These are phyloP conservation scores for Didymella lethalis DNA, from an alignment of 2,329 filamentous ascomycete species.

Conservation along the genomic window DNA sequence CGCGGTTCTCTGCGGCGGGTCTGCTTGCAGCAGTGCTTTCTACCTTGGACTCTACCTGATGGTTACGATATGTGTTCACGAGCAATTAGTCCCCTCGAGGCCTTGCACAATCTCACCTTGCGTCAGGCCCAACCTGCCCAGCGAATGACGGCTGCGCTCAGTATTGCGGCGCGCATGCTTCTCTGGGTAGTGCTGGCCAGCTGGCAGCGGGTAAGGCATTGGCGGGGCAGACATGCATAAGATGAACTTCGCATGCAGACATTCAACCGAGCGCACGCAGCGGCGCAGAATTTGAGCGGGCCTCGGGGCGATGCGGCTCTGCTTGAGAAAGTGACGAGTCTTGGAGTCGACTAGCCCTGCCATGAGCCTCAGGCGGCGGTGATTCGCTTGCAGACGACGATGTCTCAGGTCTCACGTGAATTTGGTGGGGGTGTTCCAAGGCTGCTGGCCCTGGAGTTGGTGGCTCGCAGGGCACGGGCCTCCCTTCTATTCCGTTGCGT, in stretches of 20 bases:
- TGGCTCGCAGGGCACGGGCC: neutral
- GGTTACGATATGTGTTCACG: slow-evolving; percentile 47
- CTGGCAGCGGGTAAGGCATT: slow-evolving; percentile 42
- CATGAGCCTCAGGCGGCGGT: slow-evolving; percentile 6
- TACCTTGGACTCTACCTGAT: slow-evolving; percentile 40
- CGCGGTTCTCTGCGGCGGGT: slow-evolving; percentile 39
- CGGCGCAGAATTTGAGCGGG: slow-evolving; percentile 32
- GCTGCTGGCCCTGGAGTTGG: slow-evolving; percentile 6
- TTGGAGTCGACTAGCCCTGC: slow-evolving; percentile 15
- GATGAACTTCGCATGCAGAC: slow-evolving; percentile 21
- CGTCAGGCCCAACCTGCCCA: slow-evolving; percentile 37
- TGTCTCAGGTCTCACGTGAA: slow-evolving; percentile 21
- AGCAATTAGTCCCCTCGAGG: slow-evolving; percentile 48
- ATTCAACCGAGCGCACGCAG: slow-evolving; percentile 34
- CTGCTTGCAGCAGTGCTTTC: slow-evolving; percentile 44
- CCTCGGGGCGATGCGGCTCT: slow-evolving; percentile 38
- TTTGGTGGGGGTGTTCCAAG: slow-evolving; percentile 17
- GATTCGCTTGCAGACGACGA: slow-evolving; percentile 7
- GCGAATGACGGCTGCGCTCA: slow-evolving; percentile 44
- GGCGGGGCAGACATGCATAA: slow-evolving; percentile 43
- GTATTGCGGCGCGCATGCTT: slow-evolving; percentile 46
- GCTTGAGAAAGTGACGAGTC: slow-evolving; percentile 15
- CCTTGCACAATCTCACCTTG: slow-evolving; percentile 49
- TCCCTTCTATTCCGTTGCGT: slow-evolving; percentile 34
- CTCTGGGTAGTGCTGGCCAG: slow-evolving; percentile 47